Conservation (phyloP, 306 rosid genomes). For the Vigna trinervia region DNA sequence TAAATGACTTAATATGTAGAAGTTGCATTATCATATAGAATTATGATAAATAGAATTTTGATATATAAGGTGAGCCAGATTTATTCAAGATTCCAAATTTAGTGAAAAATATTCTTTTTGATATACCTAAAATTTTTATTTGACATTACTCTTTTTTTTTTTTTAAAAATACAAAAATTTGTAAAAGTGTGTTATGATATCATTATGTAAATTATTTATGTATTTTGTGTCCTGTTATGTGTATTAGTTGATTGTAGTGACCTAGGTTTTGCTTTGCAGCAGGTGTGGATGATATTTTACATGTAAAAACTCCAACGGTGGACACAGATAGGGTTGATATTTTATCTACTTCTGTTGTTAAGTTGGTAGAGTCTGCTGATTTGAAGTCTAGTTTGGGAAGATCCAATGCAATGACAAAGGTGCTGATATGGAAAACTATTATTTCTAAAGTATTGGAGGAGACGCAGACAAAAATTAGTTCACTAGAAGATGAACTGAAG, state of each 20-base stretch:
- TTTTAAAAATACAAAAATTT: no score
- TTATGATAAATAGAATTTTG: no score
- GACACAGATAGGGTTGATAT: conserved; percentile 59
- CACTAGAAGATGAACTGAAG: conserved; percentile 78
- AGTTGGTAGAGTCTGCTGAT: conserved; percentile 66
- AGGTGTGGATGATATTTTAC: conserved; percentile 70
- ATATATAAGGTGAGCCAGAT: no score
- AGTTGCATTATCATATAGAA: no score
- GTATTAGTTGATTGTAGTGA: neutral
- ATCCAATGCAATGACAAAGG: conserved; percentile 64
- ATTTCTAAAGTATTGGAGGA: conserved; percentile 75
- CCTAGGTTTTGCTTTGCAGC: conserved; percentile 40
- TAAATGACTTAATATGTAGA: no score
- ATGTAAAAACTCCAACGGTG: conserved; percentile 50
- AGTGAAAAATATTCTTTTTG: no score
- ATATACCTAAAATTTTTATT: no score
- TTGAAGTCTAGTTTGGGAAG: conserved; percentile 48
- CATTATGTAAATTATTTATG: neutral
- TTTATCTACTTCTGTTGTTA: conserved; percentile 50
- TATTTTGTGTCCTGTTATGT: neutral
- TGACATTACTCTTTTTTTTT: no score
- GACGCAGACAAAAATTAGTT: conserved; percentile 81
- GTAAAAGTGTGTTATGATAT: no score
- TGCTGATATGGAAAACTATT: conserved; percentile 71
- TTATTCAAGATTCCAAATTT: no score